Evolutionary conservation across 768 basidiomycete species (phyloP), one percentile per base, ranked within the genome.

Genomic region (Mycena amicta): DNA sequence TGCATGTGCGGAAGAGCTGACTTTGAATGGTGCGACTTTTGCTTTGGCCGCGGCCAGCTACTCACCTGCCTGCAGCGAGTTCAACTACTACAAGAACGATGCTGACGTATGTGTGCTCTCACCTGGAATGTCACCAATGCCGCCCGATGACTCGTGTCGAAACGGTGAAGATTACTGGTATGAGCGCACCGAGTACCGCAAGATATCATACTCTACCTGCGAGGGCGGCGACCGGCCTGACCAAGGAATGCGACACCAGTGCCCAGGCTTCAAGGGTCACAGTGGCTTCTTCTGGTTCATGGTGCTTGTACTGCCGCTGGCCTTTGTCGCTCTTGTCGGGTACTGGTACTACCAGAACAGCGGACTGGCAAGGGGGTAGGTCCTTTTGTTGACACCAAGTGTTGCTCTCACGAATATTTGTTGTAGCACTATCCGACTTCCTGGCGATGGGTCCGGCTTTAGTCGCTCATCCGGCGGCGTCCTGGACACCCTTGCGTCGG

Each of bases 161-260:
- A 72, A 73, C 53, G 82, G 78, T 20, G 86, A 86, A 45, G 85
- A 89, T 3, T 92, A 80, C 71, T 99, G 97, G 97, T 98, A 95
- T 70, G 94, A 93, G 52, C 87, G 94, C 26, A 98, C 96, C 0
- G 76, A 88, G 4, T 96, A 96, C 69, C 90, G 95, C 51, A 88
- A 92, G 73, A 92, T 98, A 49, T 90, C 90, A 1, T 90, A 90
- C 71, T 96, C 95, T 31, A 84, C 79, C 22, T 99, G 97, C 70
- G 84, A 87, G 53, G 95, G 86, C 4, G 96, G 95, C 3, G 62
- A 74, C 1, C 82, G 90, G n/a, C 86, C 82, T 13, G 93, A 99
- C 70, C 85, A 79, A 37, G 97, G 97, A 4, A 66, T 68, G 5
- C 62, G 62, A 5, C 96, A 99, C 70, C 69, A 72, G 12, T 99